Base-by-base conservation (phyloP, 805 yeast species). In the Candida methanosorbosa region DNA sequence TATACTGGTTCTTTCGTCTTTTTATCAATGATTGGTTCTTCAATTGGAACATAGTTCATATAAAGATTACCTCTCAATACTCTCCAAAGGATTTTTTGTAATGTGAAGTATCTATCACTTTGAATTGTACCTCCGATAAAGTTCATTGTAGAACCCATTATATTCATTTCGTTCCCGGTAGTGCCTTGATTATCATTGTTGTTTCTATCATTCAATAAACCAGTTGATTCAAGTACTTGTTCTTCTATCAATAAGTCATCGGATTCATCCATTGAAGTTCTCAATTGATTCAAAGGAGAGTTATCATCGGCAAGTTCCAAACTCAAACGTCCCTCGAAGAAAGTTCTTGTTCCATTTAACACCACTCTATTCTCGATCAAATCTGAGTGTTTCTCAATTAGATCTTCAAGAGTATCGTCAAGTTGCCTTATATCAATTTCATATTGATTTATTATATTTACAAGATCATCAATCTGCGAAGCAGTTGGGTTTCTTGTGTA, bases 61-160 rank as follows among this genome's bases (percentile, higher is more conserved):
- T 73, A 85, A 44, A 94, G 64, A 56, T 92, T 92, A 49, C 98
- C 98, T 55, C 98, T 77, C 41, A 90, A 69, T 14, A 86, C 75
- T 61, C 99, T 75, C 95, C 96, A 92, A 33, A 87, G 61, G 32
- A 92, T 86, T 46, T 78, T 81, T 53, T 87, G 92, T 40, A 92
- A 63, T 1, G 81, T 67, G 18, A 72, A 71, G 24, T 84, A 73
- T 51, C 80, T 81, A 11, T 68, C 72, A 42, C 88, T 70, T 35
- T 73, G 73, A 25, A 92, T 78, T 4, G 92, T 85, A 30, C 97
- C 98, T 18, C 87, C 72, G 28, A 83, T 74, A 41, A 79, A 75
- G 33, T 50, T 58, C 65, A 60, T 60, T 1, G 62, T 46, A 6
- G 64, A 48, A 9, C 62, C 60, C 41, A 57, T 39, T 20, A 55